A percentile compares a stretch with the other conserved stretches of the same genome.
These are phyloP conservation scores for Leishmania major DNA, from an alignment of 208 protist genomes.

Conservation along the genomic window DNA sequence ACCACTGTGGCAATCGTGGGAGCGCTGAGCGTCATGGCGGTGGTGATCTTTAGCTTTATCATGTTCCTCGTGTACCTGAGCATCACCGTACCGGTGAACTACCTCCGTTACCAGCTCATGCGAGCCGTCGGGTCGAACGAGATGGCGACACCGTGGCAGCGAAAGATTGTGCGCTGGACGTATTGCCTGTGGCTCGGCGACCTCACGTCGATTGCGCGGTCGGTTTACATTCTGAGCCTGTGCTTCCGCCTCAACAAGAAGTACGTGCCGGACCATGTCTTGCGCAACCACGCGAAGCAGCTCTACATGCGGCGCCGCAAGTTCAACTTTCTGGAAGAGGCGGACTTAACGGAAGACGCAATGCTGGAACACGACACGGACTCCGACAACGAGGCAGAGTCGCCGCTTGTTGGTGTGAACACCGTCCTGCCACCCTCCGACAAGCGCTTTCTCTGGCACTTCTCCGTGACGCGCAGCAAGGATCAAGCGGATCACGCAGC, in stretches of 20 bases:
- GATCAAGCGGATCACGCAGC: not conserved
- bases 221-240: constrained; percentile 68
- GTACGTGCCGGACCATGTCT: constrained; percentile 84
- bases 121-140: constrained; percentile 40
- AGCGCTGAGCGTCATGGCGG: constrained; percentile 49
- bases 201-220: constrained; percentile 57
- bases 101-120: constrained; percentile 67
- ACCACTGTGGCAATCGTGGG: constrained; percentile 40
- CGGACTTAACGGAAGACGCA: constrained; percentile 21
- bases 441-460: constrained; percentile 26
- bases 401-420: constrained; percentile 13
- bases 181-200: constrained; percentile 72
- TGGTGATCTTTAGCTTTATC: constrained; percentile 60
- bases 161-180: constrained; percentile 41
- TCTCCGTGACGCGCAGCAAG: not conserved
- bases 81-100: constrained; percentile 71
- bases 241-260: constrained; percentile 85
- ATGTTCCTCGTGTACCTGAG: constrained; percentile 69
- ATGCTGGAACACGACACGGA: constrained; percentile 18
- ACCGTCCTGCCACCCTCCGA: constrained; percentile 3
- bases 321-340: constrained; percentile 33
- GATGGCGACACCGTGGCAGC: constrained; percentile 29
- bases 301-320: constrained; percentile 37
- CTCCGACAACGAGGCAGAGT: constrained; percentile 32
- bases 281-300: constrained; percentile 63